Evolutionary conservation across 305 asterid genomes (phyloP), one percentile per base, ranked within the genome.

Genomic region (Fraxinus nigra): DNA sequence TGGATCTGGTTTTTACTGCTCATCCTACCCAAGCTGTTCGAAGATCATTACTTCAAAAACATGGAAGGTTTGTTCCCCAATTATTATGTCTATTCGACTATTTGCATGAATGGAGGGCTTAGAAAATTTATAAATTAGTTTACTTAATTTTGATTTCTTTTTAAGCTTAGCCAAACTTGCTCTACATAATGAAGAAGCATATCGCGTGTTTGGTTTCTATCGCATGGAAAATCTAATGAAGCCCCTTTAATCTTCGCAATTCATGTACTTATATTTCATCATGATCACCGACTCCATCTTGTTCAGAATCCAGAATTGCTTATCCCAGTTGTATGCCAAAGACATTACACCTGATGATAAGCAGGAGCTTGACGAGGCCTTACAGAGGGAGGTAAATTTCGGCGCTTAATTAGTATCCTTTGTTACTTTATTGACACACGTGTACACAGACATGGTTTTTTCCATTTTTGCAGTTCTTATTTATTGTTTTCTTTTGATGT

Each of bases 31-130:
- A 95, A 83, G 88, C 99, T 67, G 89, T 93, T 13, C 86, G 99
- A 43, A 90, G 99, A 87, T 95, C 99, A 2, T 89, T 95, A 94
- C 98, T 95, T 85, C 98, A 95, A 85, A 95, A 95, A 89, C 98
- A 95, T 77, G 98, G 92, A 79, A 95, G 99, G 99, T 95, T 83
- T 61, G 80, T 28, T 73, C 70, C 77, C 22, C 16, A 30, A 54
- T 46, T 73, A 8, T 40, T 46, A 40, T 75, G 48, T 63, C 40
- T 73, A 37, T 75, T 73, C 43, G 20, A 75, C 2, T 11, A 26
- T 26, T 35, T 65, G 13, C 28, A 18, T 18, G 67, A 20, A 24
- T 24, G 72, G 72, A 13, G 33, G 16, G 33, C 72, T 22, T 63
- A 22, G 30, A 20, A 61, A 61, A 24, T 56, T 56, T 61, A 24